phyloP scores from a whole-genome alignment of 2,329 filamentous ascomycete genomes.

The Didymella sp. region DNA sequence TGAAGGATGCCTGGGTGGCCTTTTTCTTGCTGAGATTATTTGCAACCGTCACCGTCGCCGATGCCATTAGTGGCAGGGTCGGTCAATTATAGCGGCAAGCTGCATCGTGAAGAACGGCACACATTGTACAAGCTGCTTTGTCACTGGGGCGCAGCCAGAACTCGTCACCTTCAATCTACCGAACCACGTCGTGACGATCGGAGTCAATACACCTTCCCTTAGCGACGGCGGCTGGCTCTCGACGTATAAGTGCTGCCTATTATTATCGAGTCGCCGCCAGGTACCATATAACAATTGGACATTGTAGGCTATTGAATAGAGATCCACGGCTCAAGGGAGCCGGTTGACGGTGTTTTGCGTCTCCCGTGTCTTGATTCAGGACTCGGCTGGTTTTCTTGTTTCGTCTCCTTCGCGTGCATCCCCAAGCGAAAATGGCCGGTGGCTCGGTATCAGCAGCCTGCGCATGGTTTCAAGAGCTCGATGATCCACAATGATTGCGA shows the following conservation, averaged over 20 bases:
- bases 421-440: conserved; percentile 25
- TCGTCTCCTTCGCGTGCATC: conserved; percentile 22
- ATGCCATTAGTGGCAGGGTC: conserved; percentile 14
- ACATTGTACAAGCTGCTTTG: conserved; percentile 25
- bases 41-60: conserved; percentile 23
- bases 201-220: conserved; percentile 14
- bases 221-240: not conserved
- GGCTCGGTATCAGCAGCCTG: conserved; percentile 34
- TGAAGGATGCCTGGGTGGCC: conserved; percentile 22
- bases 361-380: conserved; percentile 25
- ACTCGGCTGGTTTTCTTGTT: conserved; percentile 22
- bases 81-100: conserved; percentile 23
- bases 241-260: not conserved
- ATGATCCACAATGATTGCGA: conserved; percentile 28
- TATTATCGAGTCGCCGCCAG: not conserved
- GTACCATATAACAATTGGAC: not conserved
- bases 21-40: conserved; percentile 17
- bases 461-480: conserved; percentile 43
- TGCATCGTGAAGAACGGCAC: conserved; percentile 14
- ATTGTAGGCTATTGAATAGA: not conserved
- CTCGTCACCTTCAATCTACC: conserved; percentile 19
- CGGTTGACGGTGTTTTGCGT: not conserved
- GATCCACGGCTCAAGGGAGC: not conserved
- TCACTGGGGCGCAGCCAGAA: conserved; percentile 28
- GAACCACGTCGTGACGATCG: conserved; percentile 20